phyloP scores from a whole-genome alignment of 371 early-diverging fungal genomes.

The Lichtheimia corymbifera region DNA sequence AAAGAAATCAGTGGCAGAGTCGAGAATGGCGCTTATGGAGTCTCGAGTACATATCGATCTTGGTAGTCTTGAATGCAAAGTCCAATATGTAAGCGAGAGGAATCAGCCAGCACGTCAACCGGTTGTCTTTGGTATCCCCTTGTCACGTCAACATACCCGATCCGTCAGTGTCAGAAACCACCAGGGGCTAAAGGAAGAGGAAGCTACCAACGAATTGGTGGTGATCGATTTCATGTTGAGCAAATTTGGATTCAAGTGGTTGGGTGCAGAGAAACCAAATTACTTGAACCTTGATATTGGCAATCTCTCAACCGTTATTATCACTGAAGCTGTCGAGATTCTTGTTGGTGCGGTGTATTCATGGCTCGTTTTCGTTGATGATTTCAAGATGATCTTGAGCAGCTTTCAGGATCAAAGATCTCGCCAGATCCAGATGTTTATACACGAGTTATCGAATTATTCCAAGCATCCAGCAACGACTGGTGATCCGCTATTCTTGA shows the following conservation, averaged over 20 bases:
- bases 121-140: constrained; percentile 68
- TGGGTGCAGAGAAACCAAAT: constrained; percentile 54
- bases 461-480: constrained; percentile 45
- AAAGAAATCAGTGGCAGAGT: constrained; percentile 51
- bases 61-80: constrained; percentile 49
- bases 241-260: constrained; percentile 54
- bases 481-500: constrained; percentile 74
- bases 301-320: constrained; percentile 55
- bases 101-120: constrained; percentile 14
- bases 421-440: constrained; percentile 62
- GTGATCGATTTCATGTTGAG: constrained; percentile 63
- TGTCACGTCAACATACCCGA: constrained; percentile 39
- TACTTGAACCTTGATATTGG: constrained; percentile 50
- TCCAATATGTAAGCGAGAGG: constrained; percentile 57
- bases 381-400: constrained; percentile 56
- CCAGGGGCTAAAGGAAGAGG: constrained; percentile 7
- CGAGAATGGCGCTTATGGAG: constrained; percentile 56
- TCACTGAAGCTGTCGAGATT: constrained; percentile 76
- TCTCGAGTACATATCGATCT: constrained; percentile 61
- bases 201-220: constrained; percentile 53
- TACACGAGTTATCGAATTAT: constrained; percentile 60
- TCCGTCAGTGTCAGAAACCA: constrained; percentile 1
- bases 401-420: constrained; percentile 55
- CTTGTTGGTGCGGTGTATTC: constrained; percentile 72
- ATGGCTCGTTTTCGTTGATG: constrained; percentile 74